A percentile compares a stretch with the other conserved stretches of the same genome.
These are phyloP conservation scores for Eutrema japonicum DNA, from an alignment of 345 rosid species.

Conservation along the genomic window DNA sequence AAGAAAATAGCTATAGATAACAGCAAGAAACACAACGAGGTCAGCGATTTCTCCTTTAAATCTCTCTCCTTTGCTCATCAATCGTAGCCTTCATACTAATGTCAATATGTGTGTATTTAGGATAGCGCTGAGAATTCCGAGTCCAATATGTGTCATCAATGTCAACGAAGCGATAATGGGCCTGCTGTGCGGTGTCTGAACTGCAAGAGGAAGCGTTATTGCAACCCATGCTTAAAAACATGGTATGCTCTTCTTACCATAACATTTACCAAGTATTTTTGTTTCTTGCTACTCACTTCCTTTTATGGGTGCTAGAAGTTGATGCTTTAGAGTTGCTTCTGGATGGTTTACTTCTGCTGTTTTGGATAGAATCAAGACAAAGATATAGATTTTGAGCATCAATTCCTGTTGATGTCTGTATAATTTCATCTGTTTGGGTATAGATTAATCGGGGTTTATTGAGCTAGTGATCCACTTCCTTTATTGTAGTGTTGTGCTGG, in stretches of 20 bases:
- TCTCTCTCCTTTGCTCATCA: background rate
- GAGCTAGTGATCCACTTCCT: background rate
- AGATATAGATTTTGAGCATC: background rate
- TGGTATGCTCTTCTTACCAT: constrained; percentile 50
- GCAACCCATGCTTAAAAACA: constrained; percentile 46
- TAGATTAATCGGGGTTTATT: background rate
- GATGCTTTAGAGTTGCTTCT: background rate
- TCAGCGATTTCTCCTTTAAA: background rate
- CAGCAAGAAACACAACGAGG: background rate
- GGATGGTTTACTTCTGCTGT: constrained; percentile 4
- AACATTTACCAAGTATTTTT: background rate
- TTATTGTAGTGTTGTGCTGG: background rate
- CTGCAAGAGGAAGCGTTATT: constrained; percentile 58
- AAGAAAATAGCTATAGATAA: background rate
- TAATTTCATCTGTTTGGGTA: background rate
- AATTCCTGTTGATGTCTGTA: background rate
- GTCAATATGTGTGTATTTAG: constrained; percentile 10
- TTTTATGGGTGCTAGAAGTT: background rate
- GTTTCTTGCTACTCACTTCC: constrained; percentile 3
- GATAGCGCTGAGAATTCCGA: constrained; percentile 22
- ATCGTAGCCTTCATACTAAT: no score
- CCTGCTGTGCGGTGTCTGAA: constrained; percentile 51
- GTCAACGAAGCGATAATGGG: constrained; percentile 61
- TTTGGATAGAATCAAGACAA: background rate
- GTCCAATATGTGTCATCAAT: constrained; percentile 63